Evolutionary conservation across 2,329 filamentous ascomycete species (phyloP).

Genomic region (Nothophaeocryptopus gaeumannii): DNA sequence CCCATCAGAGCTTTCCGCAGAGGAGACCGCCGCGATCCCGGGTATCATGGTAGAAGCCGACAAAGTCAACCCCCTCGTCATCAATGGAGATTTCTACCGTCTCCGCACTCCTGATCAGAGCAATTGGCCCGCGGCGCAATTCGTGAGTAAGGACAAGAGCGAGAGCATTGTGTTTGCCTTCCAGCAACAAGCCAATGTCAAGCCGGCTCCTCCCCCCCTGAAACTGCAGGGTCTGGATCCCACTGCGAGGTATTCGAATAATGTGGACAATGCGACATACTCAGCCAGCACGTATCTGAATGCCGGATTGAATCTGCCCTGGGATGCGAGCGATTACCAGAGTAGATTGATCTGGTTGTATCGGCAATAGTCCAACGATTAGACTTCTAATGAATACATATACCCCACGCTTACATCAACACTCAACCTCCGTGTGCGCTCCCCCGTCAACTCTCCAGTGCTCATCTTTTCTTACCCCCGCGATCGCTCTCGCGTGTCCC

Average conservation of each 20-base stretch:
- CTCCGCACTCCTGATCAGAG: slow-evolving; percentile 57
- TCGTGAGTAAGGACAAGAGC: slow-evolving; percentile 52
- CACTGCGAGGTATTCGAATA: slow-evolving; percentile 49
- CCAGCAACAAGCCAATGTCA: slow-evolving; percentile 54
- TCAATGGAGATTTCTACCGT: slow-evolving; percentile 59
- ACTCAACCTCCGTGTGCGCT: not conserved
- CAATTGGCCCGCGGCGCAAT: slow-evolving; percentile 62
- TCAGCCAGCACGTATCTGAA: slow-evolving; percentile 63
- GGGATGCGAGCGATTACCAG: slow-evolving; percentile 52
- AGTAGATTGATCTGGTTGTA: slow-evolving; percentile 56
- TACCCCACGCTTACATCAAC: too few species aligned
- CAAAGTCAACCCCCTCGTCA: slow-evolving; percentile 58
- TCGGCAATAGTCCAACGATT: slow-evolving; percentile 7
- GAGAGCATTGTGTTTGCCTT: slow-evolving; percentile 59
- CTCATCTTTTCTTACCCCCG: too few species aligned
- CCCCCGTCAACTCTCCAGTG: not conserved
- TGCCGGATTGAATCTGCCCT: slow-evolving; percentile 54
- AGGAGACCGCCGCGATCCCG: slow-evolving; percentile 55
- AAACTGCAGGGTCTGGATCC: slow-evolving; percentile 58
- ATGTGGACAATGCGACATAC: slow-evolving; percentile 52
- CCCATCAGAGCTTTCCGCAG: slow-evolving; percentile 50
- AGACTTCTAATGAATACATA: too few species aligned
- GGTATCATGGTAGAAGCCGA: slow-evolving; percentile 54
- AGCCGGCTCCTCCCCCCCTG: slow-evolving; percentile 54
- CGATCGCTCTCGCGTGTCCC: not conserved